These are phyloP conservation scores for Trichoderma sp. DNA, from an alignment of 2,329 filamentous ascomycete genomes.

Conservation along the genomic window DNA sequence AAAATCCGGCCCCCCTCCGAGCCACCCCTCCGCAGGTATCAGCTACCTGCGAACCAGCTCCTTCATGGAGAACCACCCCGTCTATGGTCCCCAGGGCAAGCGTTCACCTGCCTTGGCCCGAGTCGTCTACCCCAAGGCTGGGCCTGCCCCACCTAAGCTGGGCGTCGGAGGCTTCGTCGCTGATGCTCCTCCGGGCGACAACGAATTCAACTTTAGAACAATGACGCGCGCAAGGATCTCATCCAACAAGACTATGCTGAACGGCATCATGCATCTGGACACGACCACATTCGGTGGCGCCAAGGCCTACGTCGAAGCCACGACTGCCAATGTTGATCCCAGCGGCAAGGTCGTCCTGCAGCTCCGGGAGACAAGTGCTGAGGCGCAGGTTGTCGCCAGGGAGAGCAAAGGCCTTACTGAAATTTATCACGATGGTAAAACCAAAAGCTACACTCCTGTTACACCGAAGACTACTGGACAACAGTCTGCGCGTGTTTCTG, in stretches of 20 bases:
- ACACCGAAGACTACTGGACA: slow-evolving; percentile 3
- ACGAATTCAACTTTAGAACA: slow-evolving; percentile 43
- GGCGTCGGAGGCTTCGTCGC: slow-evolving; percentile 59
- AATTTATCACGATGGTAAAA: slow-evolving; percentile 36
- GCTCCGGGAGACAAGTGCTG: slow-evolving; percentile 43
- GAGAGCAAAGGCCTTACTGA: slow-evolving; percentile 45
- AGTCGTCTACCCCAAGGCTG: slow-evolving; percentile 50
- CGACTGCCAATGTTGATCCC: slow-evolving; percentile 49
- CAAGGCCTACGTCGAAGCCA: slow-evolving; percentile 55
- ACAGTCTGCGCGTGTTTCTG: slow-evolving; percentile 9
- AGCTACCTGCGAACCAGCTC: slow-evolving; percentile 60
- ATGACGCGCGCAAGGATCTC: slow-evolving; percentile 27
- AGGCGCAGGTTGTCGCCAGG: slow-evolving; percentile 48
- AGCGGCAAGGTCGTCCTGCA: slow-evolving; percentile 51
- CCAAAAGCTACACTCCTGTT: slow-evolving; percentile 28
- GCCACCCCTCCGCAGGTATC: slow-evolving; percentile 63
- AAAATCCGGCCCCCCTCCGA: slow-evolving; percentile 57
- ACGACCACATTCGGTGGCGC: slow-evolving; percentile 52
- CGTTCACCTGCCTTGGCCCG: slow-evolving; percentile 54
- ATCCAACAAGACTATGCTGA: slow-evolving; percentile 33
- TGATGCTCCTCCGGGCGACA: slow-evolving; percentile 45
- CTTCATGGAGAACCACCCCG: slow-evolving; percentile 60
- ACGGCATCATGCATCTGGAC: slow-evolving; percentile 48
- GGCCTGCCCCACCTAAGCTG: slow-evolving; percentile 44
- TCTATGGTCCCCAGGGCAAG: slow-evolving; percentile 59